Percentiles rank a stretch among this genome's conserved stretches.
Conservation (phyloP, 208 protist species). For the Balamuthia mandrillaris region DNA sequence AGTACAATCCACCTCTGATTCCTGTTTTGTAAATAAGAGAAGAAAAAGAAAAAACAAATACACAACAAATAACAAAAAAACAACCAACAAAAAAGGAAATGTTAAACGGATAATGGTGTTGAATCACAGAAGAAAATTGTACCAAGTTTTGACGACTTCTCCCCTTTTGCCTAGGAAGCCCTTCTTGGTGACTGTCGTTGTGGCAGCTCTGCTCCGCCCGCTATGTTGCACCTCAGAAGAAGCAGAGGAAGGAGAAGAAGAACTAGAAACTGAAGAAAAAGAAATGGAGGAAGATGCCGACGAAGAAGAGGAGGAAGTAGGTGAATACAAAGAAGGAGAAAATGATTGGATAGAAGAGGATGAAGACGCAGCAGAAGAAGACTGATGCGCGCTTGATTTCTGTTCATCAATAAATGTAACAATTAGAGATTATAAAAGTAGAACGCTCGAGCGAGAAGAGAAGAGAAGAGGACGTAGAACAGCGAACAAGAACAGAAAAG, state of each 20-base stretch:
- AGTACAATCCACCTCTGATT: conserved; percentile 4
- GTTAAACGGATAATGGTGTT: not conserved
- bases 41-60: not conserved
- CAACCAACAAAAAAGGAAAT: no score
- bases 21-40: not conserved
- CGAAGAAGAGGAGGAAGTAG: not conserved
- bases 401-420: no score
- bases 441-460: no score
- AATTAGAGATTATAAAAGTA: no score
- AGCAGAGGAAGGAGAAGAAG: not conserved
- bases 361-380: no score
- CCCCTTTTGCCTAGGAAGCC: not conserved
- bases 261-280: not conserved
- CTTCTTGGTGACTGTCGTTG: not conserved
- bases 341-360: no score
- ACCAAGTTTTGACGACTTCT: conserved; percentile 9
- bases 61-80: not conserved
- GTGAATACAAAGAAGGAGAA: not conserved
- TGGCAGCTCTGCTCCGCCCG: not conserved
- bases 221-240: not conserved
- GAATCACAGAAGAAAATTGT: not conserved
- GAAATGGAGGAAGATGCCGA: not conserved
- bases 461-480: no score
- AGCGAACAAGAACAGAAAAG: no score
- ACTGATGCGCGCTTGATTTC: no score